Conservation (phyloP, 441 rosid genomes). For the Cnidoscolus chayamansa region DNA sequence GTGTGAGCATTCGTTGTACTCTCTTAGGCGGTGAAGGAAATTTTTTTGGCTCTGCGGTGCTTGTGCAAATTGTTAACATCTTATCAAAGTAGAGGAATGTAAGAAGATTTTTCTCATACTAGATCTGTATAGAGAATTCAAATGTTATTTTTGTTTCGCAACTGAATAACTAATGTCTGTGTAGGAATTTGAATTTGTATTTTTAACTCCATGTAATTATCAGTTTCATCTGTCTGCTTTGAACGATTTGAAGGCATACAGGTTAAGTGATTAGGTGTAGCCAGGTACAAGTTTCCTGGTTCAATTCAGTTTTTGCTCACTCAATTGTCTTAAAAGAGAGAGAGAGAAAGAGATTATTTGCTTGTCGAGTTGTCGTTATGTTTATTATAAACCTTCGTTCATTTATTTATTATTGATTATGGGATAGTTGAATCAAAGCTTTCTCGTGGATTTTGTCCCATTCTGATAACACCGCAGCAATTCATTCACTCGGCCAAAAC, state of each 20-base stretch:
- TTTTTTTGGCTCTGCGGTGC: slow-evolving; percentile 5
- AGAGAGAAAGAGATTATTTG: too few species aligned
- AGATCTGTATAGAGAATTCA: neutral
- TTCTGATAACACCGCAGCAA: neutral
- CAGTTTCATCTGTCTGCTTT: neutral
- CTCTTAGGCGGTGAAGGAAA: neutral
- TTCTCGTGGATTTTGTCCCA: neutral
- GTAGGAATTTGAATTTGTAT: neutral
- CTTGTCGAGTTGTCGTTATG: too few species aligned
- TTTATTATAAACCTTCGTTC: too few species aligned
- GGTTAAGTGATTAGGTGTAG: neutral
- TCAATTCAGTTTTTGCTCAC: too few species aligned
- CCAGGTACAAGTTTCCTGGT: too few species aligned
- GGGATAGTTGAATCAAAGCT: neutral
- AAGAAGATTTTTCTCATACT: neutral
- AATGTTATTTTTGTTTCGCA: neutral
- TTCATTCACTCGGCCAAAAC: neutral
- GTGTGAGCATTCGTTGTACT: neutral
- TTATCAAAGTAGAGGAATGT: neutral
- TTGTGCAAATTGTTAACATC: slow-evolving; percentile 23
- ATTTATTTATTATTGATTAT: neutral
- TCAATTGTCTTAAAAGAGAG: too few species aligned
- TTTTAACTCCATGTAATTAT: neutral
- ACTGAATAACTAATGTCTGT: neutral
- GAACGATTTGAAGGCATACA: neutral